phyloP scores from a whole-genome alignment of 176 grass and related monocot genomes.

The Oryza nivara region DNA sequence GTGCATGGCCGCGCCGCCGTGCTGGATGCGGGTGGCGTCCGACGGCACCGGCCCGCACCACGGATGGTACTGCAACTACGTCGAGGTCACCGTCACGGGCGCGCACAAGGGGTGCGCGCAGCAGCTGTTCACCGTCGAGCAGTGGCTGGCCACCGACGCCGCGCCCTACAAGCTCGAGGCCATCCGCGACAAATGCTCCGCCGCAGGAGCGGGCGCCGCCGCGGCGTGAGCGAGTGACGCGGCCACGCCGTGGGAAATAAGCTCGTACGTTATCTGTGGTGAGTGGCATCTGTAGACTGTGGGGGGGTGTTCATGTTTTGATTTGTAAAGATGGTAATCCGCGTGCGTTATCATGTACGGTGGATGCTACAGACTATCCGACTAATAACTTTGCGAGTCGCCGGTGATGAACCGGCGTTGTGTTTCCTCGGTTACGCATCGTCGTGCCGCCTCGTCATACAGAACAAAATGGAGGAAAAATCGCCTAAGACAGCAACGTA shows the following conservation, averaged over 20 bases:
- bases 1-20: slow-evolving; percentile 56
- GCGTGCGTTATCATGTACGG: not conserved
- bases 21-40: slow-evolving; percentile 66
- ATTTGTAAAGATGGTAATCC: not conserved
- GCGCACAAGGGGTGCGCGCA: slow-evolving; percentile 73
- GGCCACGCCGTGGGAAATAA: slow-evolving; percentile 13
- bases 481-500: too few relatives aligned
- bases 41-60: slow-evolving; percentile 77
- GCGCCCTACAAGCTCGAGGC: slow-evolving; percentile 71
- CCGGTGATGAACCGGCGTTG: too few relatives aligned
- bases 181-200: slow-evolving; percentile 48
- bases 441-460: too few relatives aligned
- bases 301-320: not conserved
- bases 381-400: too few relatives aligned
- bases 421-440: too few relatives aligned
- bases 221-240: not conserved
- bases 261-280: not conserved
- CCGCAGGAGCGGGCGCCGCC: not conserved
- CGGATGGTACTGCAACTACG: slow-evolving; percentile 98
- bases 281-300: not conserved
- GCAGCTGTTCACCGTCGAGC: slow-evolving; percentile 80
- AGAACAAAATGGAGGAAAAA: too few relatives aligned
- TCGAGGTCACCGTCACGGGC: slow-evolving; percentile 79
- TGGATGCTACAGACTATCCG: too few relatives aligned
- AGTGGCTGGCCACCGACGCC: slow-evolving; percentile 83